Conservation (phyloP, 768 basidiomycete genomes). For the Hygrophoropsis aurantiaca region DNA sequence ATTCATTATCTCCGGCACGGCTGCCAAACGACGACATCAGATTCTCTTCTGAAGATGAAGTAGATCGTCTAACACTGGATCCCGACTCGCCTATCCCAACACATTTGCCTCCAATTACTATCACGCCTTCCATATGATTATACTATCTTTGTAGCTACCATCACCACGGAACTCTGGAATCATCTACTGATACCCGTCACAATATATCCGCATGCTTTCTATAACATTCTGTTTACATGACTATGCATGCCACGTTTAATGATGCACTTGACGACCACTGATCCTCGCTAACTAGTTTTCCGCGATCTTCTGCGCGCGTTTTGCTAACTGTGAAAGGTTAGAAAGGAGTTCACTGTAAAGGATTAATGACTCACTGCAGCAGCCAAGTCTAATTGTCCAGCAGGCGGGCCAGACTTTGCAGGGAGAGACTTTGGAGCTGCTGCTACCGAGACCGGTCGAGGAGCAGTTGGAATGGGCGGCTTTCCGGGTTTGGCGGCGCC, state of each 20-base stretch:
- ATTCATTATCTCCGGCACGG: slow-evolving; percentile 11
- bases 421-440: slow-evolving; percentile 37
- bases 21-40: slow-evolving; percentile 14
- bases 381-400: slow-evolving; percentile 77
- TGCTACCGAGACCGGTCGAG: slow-evolving; percentile 47
- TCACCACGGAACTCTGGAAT: slow-evolving; percentile 12
- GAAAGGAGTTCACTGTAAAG: not conserved
- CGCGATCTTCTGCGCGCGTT: slow-evolving; percentile 66
- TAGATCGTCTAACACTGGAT: slow-evolving; percentile 20
- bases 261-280: too few relatives aligned
- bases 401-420: slow-evolving; percentile 43
- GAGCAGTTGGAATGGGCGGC: slow-evolving; percentile 60
- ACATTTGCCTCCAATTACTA: slow-evolving; percentile 41
- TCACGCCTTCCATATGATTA: slow-evolving; percentile 38
- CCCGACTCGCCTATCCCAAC: slow-evolving; percentile 12
- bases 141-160: slow-evolving; percentile 1
- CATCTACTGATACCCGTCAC: slow-evolving; percentile 25
- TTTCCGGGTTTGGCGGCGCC: slow-evolving; percentile 52
- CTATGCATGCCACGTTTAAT: too few relatives aligned
- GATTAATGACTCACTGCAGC: slow-evolving; percentile 59
- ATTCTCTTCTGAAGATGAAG: slow-evolving; percentile 24
- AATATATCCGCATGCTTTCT: slow-evolving; percentile 10
- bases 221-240: too few relatives aligned
- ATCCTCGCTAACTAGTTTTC: slow-evolving; percentile 37
- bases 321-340: slow-evolving; percentile 57